Evolutionary conservation across 192 early-diverging fungal species (phyloP), one percentile per base, ranked within the genome.

Genomic region (Chytriomyces sp.): DNA sequence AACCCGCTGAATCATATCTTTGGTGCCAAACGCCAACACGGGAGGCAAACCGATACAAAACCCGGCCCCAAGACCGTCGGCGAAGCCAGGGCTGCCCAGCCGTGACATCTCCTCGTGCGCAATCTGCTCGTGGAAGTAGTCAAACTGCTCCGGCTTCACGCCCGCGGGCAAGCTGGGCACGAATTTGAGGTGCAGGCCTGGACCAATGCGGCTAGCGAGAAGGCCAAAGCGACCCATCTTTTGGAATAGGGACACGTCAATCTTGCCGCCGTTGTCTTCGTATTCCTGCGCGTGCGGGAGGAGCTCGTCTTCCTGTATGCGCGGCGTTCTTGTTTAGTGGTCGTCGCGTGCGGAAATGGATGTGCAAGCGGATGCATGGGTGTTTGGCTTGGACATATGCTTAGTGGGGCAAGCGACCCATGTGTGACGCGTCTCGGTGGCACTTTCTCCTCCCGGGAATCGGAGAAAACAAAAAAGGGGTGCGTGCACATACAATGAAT

Each of bases 41-140:
- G 82, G 82, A 4, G 80, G 81, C 22, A 84, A 74, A 14, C 80
- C 80, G 55, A 84, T 82, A 14, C 78, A 54, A 56, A 75, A 81
- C 32, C 58, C 64, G 37, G 63, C 77, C 12, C 70, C 64, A 22
- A 78, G 38, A 1, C 75, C 75, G 28, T 78, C 75, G 4, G 60
- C 73, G 34, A 57, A 80, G 7, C 72, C 55, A 36, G 59, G 59
- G 52, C 72, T 64, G 32, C 81, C 81, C 10, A 80, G 52, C 3
- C 72, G 41, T 25, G 75, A 58, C 17, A 69, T 72, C 64, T 79
- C 78, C 44, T 83, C 79, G 49, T 82, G 80, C 12, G 70, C 74
- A 73, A 84, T 80, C 71, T 76, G 44, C 62, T 84, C 82, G 64
- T 84, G 80, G 73, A 84, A 84, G 75, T 84, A 84, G 57, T 84